A percentile compares a stretch with the other conserved stretches of the same genome.
These are phyloP conservation scores for Globisporangium abappressorium DNA, from an alignment of 352 stramenopile species.

Conservation along the genomic window DNA sequence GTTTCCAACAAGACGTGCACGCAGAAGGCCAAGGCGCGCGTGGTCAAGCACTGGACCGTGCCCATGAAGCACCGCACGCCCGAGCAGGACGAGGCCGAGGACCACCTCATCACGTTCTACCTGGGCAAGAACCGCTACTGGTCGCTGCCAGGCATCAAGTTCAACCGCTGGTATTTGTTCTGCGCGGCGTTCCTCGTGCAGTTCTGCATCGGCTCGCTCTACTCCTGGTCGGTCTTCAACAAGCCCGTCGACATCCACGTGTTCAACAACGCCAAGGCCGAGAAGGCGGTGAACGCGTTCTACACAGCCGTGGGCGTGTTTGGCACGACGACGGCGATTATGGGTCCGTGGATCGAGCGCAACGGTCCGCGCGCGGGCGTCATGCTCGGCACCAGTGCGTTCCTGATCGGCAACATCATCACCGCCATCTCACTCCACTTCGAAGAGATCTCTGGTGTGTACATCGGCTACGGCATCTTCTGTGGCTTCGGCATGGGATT, in stretches of 20 bases:
- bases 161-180: slow-evolving; percentile 68
- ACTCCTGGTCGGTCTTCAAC: slow-evolving; percentile 79
- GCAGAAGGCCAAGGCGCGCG: not conserved
- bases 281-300: slow-evolving; percentile 68
- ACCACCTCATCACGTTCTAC: slow-evolving; percentile 52
- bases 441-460: slow-evolving; percentile 45
- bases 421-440: slow-evolving; percentile 45
- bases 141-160: slow-evolving; percentile 35
- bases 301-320: slow-evolving; percentile 69
- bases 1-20: not conserved
- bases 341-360: slow-evolving; percentile 69
- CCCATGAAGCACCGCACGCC: slow-evolving; percentile 31
- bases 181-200: slow-evolving; percentile 60
- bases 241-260: slow-evolving; percentile 55
- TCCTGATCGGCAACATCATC: slow-evolving; percentile 51
- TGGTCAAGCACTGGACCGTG: slow-evolving; percentile 52
- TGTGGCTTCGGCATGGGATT: slow-evolving; percentile 61
- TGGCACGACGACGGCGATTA: slow-evolving; percentile 53
- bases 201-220: slow-evolving; percentile 73
- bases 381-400: slow-evolving; percentile 45
- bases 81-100: slow-evolving; percentile 52
- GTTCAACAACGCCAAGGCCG: slow-evolving; percentile 43
- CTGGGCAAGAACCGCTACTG: slow-evolving; percentile 53
- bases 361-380: slow-evolving; percentile 50
- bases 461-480: slow-evolving; percentile 69